A percentile compares a stretch with the other conserved stretches of the same genome.
Conservation (phyloP, 441 rosid species). For the Lepidium campestre region DNA sequence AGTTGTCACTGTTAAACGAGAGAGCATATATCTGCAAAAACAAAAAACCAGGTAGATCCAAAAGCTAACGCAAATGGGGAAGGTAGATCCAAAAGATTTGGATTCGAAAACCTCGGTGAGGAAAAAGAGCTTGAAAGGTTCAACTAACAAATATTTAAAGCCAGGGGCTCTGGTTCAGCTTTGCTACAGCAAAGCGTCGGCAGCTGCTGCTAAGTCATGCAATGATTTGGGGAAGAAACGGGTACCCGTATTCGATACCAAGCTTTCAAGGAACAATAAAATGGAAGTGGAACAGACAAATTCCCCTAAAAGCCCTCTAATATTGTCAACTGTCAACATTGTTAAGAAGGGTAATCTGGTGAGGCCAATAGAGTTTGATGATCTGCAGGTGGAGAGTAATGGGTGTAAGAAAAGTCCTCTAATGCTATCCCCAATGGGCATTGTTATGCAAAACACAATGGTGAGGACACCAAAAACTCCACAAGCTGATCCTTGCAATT, state of each 20-base stretch:
- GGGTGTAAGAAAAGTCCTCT: slow-evolving; percentile 41
- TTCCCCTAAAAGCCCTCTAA: slow-evolving; percentile 44
- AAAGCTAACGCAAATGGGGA: slow-evolving; percentile 45
- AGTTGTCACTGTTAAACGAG: neutral
- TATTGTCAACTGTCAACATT: slow-evolving; percentile 55
- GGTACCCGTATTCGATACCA: slow-evolving; percentile 42
- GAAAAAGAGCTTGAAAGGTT: slow-evolving; percentile 49
- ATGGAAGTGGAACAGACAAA: slow-evolving; percentile 25
- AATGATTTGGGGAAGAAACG: slow-evolving; percentile 80
- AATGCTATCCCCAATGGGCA: slow-evolving; percentile 58
- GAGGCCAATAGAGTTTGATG: slow-evolving; percentile 53
- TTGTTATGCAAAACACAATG: slow-evolving; percentile 42
- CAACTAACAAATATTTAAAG: slow-evolving; percentile 63
- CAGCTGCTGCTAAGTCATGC: slow-evolving; percentile 47
- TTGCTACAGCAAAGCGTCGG: slow-evolving; percentile 43
- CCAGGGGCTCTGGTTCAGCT: slow-evolving; percentile 88
- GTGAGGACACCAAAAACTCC: slow-evolving; percentile 79
- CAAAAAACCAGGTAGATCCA: neutral
- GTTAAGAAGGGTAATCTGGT: slow-evolving; percentile 36
- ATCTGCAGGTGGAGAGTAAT: slow-evolving; percentile 31
- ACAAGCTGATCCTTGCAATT: slow-evolving; percentile 38
- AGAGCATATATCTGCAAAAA: neutral
- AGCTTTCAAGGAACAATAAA: slow-evolving; percentile 36
- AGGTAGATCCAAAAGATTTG: slow-evolving; percentile 57
- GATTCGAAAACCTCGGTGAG: slow-evolving; percentile 39